Evolutionary conservation across 441 rosid species (phyloP), one percentile per base, ranked within the genome.

Genomic region (Populus hybrid): DNA sequence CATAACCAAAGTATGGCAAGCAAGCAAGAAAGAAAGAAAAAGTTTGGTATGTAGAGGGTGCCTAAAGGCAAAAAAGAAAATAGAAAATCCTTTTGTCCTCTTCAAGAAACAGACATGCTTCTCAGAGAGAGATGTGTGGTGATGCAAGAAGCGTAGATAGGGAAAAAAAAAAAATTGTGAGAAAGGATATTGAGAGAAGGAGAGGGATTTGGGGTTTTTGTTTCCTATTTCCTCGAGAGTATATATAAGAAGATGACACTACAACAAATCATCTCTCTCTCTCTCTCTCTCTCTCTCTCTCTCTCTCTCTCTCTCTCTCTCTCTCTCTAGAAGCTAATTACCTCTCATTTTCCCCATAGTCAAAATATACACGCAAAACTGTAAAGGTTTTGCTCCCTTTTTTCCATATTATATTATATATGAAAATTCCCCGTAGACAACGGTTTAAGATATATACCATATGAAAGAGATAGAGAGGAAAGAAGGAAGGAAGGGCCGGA

Each of bases 201-300:
- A 82, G 84, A 80, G 85, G 40, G 88, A 83, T 83, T 84, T 84
- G 91, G 86, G 90, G 88, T 82, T 78, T 88, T 85, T 90, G 88
- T 89, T 88, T 84, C 88, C 83, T 86, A 82, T 72, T 59, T 57
- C 90, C 89, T 89, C 90, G 85, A 93, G 90, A 88, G 93, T 89
- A 89, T 93, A 89, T 89, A 93, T 87, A 90, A 86, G 98, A 94
- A 91, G 91, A 88, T 89, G 98, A 94, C 97, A 91, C 89, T 93
- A 85, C 89, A 89, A 84, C 79, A 67, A 71, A 82, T 82, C 77
- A 28, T 11, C 71, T 71, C 57, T 74, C 80, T 75, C 81, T 78
- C 57, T 77, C 28, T 77, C 7, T 36, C 59, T 18, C 26, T 24
- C 26, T 24, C 26, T 24, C 26, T 24, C 26, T 26, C n/a, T n/a